Conservation (phyloP, 495 filamentous ascomycete genomes). For the Achaetomiella virescens region DNA sequence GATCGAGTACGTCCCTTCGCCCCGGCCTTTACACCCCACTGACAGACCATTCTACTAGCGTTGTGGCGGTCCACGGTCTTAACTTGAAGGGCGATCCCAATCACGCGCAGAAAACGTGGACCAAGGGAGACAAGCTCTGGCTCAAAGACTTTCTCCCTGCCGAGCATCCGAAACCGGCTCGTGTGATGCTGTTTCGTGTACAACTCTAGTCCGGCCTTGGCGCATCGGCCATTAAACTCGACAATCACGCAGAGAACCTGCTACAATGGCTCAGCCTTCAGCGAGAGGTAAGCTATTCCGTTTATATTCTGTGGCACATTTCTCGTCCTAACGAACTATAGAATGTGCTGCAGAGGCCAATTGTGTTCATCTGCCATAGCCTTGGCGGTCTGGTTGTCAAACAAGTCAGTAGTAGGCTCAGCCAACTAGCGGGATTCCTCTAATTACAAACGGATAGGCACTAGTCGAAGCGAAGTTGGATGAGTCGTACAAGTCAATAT, state of each 20-base stretch:
- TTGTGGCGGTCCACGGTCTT: conserved; percentile 19
- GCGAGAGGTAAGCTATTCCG: background rate
- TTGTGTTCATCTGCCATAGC: conserved; percentile 20
- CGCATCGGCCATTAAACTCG: conserved; percentile 11
- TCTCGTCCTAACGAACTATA: background rate
- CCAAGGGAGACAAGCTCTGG: conserved; percentile 11
- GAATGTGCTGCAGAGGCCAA: conserved; percentile 7
- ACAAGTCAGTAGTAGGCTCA: background rate
- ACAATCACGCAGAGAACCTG: conserved; percentile 16
- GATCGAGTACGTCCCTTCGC: background rate
- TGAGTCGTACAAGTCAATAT: conserved; percentile 6
- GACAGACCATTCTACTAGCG: conserved; percentile 3
- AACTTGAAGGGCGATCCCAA: conserved; percentile 33
- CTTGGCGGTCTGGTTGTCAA: conserved; percentile 20
- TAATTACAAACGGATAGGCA: background rate
- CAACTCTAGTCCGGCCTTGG: conserved; percentile 13
- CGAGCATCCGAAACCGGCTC: background rate
- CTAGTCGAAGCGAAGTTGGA: conserved; percentile 6
- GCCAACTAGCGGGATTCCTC: too few relatives aligned
- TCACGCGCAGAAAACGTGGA: conserved; percentile 30
- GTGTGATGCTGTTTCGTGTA: conserved; percentile 20
- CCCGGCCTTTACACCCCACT: background rate
- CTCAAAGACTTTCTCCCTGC: conserved; percentile 16
- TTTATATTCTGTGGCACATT: too few relatives aligned
- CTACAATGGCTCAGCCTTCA: conserved; percentile 10